These are phyloP conservation scores for Yamagishiella unicocca DNA, from an alignment of 139 green algal genomes.

Conservation along the genomic window DNA sequence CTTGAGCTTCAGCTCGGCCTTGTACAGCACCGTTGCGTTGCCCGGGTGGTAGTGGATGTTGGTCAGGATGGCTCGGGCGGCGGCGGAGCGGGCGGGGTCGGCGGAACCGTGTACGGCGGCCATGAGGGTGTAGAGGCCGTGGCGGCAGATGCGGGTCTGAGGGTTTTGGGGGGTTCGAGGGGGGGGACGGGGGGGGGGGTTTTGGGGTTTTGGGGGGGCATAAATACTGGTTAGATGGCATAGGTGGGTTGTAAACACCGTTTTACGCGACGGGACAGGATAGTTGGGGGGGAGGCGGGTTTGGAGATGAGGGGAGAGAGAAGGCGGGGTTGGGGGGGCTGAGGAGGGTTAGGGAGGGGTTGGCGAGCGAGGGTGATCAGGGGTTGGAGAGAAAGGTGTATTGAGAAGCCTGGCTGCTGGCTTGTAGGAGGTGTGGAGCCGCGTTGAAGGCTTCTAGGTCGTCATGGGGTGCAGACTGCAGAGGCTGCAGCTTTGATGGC, in stretches of 20 bases:
- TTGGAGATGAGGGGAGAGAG: neutral
- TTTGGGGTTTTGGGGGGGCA: neutral
- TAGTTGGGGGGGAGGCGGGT: neutral
- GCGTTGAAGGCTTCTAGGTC: too few species aligned
- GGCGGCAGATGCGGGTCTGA: slow-evolving; percentile 54
- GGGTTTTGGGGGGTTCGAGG: neutral
- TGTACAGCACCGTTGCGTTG: slow-evolving; percentile 63
- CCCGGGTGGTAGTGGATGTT: slow-evolving; percentile 66
- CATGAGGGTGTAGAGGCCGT: slow-evolving; percentile 67
- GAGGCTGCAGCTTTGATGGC: too few species aligned
- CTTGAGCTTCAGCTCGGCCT: slow-evolving; percentile 66
- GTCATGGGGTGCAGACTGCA: too few species aligned
- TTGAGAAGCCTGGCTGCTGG: too few species aligned
- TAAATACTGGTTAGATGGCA: too few species aligned
- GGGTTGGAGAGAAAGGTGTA: too few species aligned
- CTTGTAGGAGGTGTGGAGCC: too few species aligned
- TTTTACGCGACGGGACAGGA: too few species aligned
- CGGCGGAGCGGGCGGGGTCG: slow-evolving; percentile 51
- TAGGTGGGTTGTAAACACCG: too few species aligned
- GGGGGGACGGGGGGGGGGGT: neutral
- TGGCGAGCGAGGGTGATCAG: too few species aligned
- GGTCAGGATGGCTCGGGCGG: slow-evolving; percentile 52
- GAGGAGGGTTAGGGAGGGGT: neutral
- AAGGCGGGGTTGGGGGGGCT: too few species aligned
- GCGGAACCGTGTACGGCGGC: slow-evolving; percentile 43